Evolutionary conservation across 1,284 basidiomycete genomes (phyloP).

Genomic region (Wolfiporia cocos): DNA sequence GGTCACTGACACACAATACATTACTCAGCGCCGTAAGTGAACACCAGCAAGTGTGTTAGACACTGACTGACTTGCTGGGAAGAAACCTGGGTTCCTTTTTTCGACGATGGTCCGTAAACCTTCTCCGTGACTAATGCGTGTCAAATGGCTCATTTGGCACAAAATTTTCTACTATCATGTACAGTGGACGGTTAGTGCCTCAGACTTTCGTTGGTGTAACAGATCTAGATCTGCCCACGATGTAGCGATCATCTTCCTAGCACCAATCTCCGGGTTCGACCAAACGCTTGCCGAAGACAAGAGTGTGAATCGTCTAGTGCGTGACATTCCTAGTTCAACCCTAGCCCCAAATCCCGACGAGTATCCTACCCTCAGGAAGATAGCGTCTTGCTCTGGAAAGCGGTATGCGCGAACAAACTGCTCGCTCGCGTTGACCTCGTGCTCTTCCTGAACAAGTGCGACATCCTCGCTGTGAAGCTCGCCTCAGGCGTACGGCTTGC

Average conservation of each 20-base stretch:
- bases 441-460: slow-evolving; percentile 78
- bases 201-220: no score
- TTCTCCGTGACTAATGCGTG: no score
- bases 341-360: no score
- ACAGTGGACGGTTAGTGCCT: no score
- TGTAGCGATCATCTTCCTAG: slow-evolving; percentile 71
- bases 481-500: slow-evolving; percentile 51
- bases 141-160: no score
- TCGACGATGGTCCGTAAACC: slow-evolving; percentile 64
- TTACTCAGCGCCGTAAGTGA: slow-evolving; percentile 28
- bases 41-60: no score
- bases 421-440: slow-evolving; percentile 68
- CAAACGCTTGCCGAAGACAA: slow-evolving; percentile 68
- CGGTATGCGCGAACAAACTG: slow-evolving; percentile 68
- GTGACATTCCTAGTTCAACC: slow-evolving; percentile 22
- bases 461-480: slow-evolving; percentile 64
- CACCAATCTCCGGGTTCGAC: slow-evolving; percentile 75
- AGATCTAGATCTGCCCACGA: no score
- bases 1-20: slow-evolving; percentile 2
- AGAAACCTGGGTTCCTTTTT: slow-evolving; percentile 71
- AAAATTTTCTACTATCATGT: no score
- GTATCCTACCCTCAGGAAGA: slow-evolving; percentile 49
- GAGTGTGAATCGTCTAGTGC: slow-evolving; percentile 62
- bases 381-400: slow-evolving; percentile 75
- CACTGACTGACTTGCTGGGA: slow-evolving; percentile 2